Percentiles rank a stretch among this genome's conserved stretches.
Conservation (phyloP, 352 stramenopile genomes). For the Blastocystis hominis region DNA sequence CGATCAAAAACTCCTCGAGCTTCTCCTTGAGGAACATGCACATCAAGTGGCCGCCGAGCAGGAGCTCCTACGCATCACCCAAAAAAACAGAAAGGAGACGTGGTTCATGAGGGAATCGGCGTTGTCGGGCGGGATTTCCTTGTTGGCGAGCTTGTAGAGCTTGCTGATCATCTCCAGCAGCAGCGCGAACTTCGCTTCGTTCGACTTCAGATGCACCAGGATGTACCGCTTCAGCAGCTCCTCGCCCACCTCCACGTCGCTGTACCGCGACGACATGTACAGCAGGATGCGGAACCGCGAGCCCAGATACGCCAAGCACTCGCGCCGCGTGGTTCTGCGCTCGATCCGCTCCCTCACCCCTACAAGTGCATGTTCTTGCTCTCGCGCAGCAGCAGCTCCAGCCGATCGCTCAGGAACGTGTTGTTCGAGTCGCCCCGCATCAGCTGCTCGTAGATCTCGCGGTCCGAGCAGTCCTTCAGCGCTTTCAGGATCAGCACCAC, state of each 20-base stretch:
- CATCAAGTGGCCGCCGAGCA: slow-evolving; percentile 61
- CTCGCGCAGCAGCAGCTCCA: slow-evolving; percentile 91
- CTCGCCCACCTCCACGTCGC: slow-evolving; percentile 76
- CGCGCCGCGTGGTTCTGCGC: slow-evolving; percentile 65
- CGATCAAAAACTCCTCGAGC: slow-evolving; percentile 81
- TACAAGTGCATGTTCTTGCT: slow-evolving; percentile 71
- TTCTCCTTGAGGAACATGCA: slow-evolving; percentile 95
- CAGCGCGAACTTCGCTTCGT: slow-evolving; percentile 84
- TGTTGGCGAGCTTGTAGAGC: slow-evolving; percentile 89
- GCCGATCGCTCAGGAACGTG: slow-evolving; percentile 87
- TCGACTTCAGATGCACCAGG: slow-evolving; percentile 84
- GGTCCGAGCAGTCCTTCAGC: slow-evolving; percentile 72
- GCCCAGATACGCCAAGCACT: slow-evolving; percentile 85
- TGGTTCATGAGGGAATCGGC: slow-evolving; percentile 96
- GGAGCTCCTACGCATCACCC: slow-evolving; percentile 41
- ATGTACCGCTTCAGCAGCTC: slow-evolving; percentile 78
- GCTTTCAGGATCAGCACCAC: slow-evolving; percentile 89
- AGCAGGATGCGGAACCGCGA: slow-evolving; percentile 85
- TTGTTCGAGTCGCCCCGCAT: slow-evolving; percentile 84
- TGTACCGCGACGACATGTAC: slow-evolving; percentile 72
- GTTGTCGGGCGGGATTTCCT: slow-evolving; percentile 87
- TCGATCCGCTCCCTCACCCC: not conserved
- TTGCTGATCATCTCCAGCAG: slow-evolving; percentile 91
- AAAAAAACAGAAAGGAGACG: slow-evolving; percentile 83
- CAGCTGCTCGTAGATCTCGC: slow-evolving; percentile 93